Evolutionary conservation across 2,329 filamentous ascomycete species (phyloP), one percentile per base, ranked within the genome.

Genomic region (Aspergillus bombycis): DNA sequence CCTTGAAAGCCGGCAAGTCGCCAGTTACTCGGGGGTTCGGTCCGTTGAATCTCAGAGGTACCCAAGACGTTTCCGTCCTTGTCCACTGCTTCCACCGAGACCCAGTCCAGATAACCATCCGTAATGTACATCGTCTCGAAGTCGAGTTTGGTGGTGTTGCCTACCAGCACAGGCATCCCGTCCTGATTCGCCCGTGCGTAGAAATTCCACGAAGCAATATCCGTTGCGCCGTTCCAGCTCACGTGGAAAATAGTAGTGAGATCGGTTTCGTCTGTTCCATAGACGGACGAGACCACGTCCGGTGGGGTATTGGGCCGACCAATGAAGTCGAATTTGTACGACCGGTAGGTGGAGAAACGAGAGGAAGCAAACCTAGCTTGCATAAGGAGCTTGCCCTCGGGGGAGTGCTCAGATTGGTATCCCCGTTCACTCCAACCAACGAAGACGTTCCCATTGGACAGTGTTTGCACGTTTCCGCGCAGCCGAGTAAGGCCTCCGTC

Each of bases 201-300:
- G 62, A 78, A 72, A 6, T 70, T 71, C 77, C 76, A 84, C 6
- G 70, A 73, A 23, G 64, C 64, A n/a, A 83, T 75, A 56, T 83
- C 82, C 1, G 82, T 84, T 0, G 81, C 82, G 14, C 82, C 82
- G 65, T 84, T 84, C 82, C 82, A 84, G 59, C 74, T 77, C 19
- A 77, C 74, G 41, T 77, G 71, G 60, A 76, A 71, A 52, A 72
- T 67, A 10, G 72, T 74, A 1, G 67, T 66, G 36, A 70, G 58
- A 19, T 68, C 67, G 1, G 64, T 62, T 8, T 66, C 67, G 14
- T 70, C 66, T 2, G 68, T 69, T 65, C 67, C 76, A 50, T 75
- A 77, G 9, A 74, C 74, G 5, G 72, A 73, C 19, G 76, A 69
- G 26, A 76, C 74, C 4, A 78, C 46, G 3, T 72, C 74, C 0